Evolutionary conservation across 441 rosid genomes (phyloP).

Genomic region (Isatis lusitanica): DNA sequence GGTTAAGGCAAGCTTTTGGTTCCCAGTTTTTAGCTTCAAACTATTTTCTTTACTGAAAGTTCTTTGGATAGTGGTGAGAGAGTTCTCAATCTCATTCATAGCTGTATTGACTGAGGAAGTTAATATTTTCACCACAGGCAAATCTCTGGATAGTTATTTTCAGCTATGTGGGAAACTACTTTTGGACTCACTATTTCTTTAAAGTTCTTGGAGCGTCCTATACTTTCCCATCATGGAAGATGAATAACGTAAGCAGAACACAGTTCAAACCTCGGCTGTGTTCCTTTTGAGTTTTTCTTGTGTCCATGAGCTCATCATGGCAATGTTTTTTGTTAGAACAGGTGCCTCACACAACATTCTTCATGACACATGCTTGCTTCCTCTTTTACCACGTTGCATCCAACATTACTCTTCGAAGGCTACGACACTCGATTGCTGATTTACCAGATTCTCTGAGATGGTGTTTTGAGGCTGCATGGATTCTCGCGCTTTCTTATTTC

Average conservation of each 20-base stretch:
- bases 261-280: neutral
- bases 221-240: slow-evolving; percentile 97
- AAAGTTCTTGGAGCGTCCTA: slow-evolving; percentile 94
- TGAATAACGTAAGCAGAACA: slow-evolving; percentile 76
- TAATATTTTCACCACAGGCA: slow-evolving; percentile 55
- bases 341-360: slow-evolving; percentile 98
- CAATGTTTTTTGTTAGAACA: slow-evolving; percentile 34
- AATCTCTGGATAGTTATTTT: slow-evolving; percentile 85
- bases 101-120: slow-evolving; percentile 21
- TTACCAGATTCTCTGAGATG: slow-evolving; percentile 68
- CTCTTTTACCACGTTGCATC: slow-evolving; percentile 90
- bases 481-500: slow-evolving; percentile 86
- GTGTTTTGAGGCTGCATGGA: slow-evolving; percentile 79
- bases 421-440: slow-evolving; percentile 62
- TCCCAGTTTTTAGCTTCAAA: neutral
- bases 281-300: neutral
- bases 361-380: slow-evolving; percentile 90
- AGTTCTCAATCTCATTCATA: neutral
- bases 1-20: slow-evolving; percentile 77
- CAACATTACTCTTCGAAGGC: slow-evolving; percentile 85
- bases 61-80: neutral
- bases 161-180: slow-evolving; percentile 96
- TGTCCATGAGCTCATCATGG: slow-evolving; percentile 16
- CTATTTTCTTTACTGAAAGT: neutral
- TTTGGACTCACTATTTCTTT: slow-evolving; percentile 99